These are phyloP conservation scores for Mortierella antarctica DNA, from an alignment of 192 early-diverging fungal genomes.

Conservation along the genomic window DNA sequence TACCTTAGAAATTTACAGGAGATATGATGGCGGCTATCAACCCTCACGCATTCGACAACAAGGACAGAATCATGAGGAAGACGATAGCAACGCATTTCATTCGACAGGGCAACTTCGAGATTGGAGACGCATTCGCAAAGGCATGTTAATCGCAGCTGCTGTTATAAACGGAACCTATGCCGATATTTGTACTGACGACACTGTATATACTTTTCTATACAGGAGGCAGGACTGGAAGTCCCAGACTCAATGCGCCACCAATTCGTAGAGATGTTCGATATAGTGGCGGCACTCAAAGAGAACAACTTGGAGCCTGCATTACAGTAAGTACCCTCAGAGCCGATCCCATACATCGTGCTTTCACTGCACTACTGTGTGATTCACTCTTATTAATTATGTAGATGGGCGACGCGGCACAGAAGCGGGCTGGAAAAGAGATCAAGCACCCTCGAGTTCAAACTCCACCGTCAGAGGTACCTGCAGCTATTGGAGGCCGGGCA, in stretches of 20 bases:
- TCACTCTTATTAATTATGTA: constrained; percentile 19
- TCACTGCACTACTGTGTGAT: neutral
- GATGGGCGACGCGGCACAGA: constrained; percentile 78
- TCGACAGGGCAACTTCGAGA: constrained; percentile 86
- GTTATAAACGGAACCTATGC: neutral
- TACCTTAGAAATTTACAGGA: constrained; percentile 71
- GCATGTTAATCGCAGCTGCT: constrained; percentile 2
- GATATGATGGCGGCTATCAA: constrained; percentile 69
- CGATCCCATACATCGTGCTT: neutral
- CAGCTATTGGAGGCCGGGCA: constrained; percentile 69
- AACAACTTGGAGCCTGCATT: constrained; percentile 74
- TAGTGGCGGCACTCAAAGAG: constrained; percentile 70
- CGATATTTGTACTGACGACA: neutral
- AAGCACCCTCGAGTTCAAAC: constrained; percentile 86
- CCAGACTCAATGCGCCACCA: constrained; percentile 63
- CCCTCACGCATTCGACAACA: constrained; percentile 82
- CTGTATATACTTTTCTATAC: neutral
- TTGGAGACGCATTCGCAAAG: constrained; percentile 74
- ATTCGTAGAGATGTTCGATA: constrained; percentile 87
- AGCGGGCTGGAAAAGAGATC: constrained; percentile 64
- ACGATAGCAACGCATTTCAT: constrained; percentile 84
- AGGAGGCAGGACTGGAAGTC: constrained; percentile 58
- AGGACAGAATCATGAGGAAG: constrained; percentile 69
- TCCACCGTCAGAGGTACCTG: constrained; percentile 84
- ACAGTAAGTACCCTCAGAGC: constrained; percentile 47